Percentiles rank a stretch among this genome's conserved stretches.
These are phyloP conservation scores for Leucoagaricus sp. DNA, from an alignment of 1,284 basidiomycete genomes.

Conservation along the genomic window DNA sequence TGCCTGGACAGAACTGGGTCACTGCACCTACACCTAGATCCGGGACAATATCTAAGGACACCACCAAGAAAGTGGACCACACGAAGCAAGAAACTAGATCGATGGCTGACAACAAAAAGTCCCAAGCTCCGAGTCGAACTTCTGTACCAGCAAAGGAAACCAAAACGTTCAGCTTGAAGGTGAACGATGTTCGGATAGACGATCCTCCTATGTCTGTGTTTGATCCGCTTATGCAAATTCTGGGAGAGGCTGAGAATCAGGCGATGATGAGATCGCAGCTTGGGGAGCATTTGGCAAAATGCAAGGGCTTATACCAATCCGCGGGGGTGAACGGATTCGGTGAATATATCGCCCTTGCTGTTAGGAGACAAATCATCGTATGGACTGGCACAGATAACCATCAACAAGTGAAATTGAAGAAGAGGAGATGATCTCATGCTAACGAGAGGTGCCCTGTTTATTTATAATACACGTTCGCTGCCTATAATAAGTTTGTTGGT, in stretches of 20 bases:
- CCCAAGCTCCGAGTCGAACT: background rate
- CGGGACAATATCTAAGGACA: background rate
- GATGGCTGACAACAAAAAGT: background rate
- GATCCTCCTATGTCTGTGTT: background rate
- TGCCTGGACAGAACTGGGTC: background rate
- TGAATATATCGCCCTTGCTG: conserved; percentile 32
- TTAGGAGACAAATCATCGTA: conserved; percentile 29
- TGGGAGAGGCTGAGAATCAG: background rate
- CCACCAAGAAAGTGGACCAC: background rate
- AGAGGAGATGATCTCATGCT: background rate
- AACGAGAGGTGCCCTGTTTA: no score
- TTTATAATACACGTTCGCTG: no score
- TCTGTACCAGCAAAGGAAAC: background rate
- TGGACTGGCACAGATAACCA: background rate
- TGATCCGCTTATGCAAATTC: conserved; percentile 2
- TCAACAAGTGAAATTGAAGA: conserved; percentile 3
- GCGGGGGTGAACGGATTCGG: conserved; percentile 34
- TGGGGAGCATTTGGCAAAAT: conserved; percentile 4
- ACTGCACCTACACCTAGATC: background rate
- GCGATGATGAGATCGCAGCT: conserved; percentile 8
- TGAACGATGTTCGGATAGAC: background rate
- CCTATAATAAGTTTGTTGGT: no score
- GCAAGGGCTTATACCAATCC: conserved; percentile 24
- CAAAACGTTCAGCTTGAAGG: background rate
- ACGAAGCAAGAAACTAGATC: background rate